phyloP scores from a whole-genome alignment of 352 stramenopile species.

The Blastocystis sp. region DNA sequence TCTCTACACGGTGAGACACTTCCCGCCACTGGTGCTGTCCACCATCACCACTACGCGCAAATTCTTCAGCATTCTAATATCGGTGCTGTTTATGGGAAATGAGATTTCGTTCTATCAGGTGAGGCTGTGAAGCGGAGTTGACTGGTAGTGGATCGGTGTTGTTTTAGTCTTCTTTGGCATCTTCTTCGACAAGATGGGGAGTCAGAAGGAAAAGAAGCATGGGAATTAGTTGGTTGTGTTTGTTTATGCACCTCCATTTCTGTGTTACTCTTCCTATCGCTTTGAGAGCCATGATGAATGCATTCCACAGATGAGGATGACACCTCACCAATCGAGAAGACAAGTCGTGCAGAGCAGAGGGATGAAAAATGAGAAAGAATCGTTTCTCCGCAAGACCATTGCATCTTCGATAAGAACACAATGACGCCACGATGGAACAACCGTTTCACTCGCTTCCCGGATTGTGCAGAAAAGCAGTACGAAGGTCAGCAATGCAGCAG shows the following conservation, averaged over 20 bases:
- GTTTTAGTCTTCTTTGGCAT: slow-evolving; percentile 80
- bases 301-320: too few relatives aligned
- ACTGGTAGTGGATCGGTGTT: slow-evolving; percentile 80
- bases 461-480: too few relatives aligned
- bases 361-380: not conserved
- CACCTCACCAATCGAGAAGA: too few relatives aligned
- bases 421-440: not conserved
- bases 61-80: slow-evolving; percentile 99
- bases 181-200: slow-evolving; percentile 65
- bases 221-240: slow-evolving; percentile 44
- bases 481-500: not conserved
- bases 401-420: not conserved
- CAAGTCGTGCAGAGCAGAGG: too few relatives aligned
- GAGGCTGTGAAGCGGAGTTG: not conserved
- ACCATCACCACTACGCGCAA: slow-evolving; percentile 99
- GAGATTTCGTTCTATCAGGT: slow-evolving; percentile 75
- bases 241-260: not conserved
- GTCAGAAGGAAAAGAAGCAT: slow-evolving; percentile 28
- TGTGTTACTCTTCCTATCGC: too few relatives aligned
- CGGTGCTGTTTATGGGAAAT: slow-evolving; percentile 92
- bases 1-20: slow-evolving; percentile 96
- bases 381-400: not conserved
- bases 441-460: not conserved
- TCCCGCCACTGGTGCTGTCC: slow-evolving; percentile 87
- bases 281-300: too few relatives aligned